Conservation (phyloP, 768 basidiomycete species). For the Collybia sordida region DNA sequence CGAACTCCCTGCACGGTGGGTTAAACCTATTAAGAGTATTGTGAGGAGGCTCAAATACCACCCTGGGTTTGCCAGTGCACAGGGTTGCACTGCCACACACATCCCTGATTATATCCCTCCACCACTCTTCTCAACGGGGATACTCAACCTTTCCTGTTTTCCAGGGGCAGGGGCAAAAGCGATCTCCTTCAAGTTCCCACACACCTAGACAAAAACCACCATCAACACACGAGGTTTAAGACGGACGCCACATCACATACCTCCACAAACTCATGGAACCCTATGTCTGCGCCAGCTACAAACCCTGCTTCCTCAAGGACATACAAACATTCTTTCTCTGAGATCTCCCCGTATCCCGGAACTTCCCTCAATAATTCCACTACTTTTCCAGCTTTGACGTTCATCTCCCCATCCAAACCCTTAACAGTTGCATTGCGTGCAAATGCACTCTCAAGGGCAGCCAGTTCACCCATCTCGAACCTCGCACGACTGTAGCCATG, state of each 20-base stretch:
- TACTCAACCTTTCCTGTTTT: constrained; percentile 33
- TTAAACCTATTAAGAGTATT: too few species aligned
- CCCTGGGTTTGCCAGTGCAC: constrained; percentile 10
- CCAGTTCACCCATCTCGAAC: constrained; percentile 47
- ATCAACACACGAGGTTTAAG: neutral
- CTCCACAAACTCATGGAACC: constrained; percentile 88
- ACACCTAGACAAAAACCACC: constrained; percentile 47
- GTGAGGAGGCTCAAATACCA: too few species aligned
- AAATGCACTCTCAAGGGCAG: constrained; percentile 38
- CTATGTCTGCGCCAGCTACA: constrained; percentile 50
- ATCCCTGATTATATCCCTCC: constrained; percentile 42
- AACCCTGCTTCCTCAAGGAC: constrained; percentile 79
- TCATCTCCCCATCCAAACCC: constrained; percentile 20
- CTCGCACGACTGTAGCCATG: constrained; percentile 35
- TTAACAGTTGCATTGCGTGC: constrained; percentile 25
- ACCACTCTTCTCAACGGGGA: constrained; percentile 57
- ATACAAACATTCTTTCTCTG: constrained; percentile 38
- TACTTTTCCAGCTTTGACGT: constrained; percentile 40
- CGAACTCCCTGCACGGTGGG: too few species aligned
- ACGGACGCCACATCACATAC: constrained; percentile 37
- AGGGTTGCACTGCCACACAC: constrained; percentile 9
- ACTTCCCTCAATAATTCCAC: constrained; percentile 43
- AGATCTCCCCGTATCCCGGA: constrained; percentile 53
- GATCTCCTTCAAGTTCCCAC: constrained; percentile 71
- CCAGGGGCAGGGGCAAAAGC: constrained; percentile 37